Evolutionary conservation across 257 asterid species (phyloP).

Genomic region (Jacaranda mimosifolia): DNA sequence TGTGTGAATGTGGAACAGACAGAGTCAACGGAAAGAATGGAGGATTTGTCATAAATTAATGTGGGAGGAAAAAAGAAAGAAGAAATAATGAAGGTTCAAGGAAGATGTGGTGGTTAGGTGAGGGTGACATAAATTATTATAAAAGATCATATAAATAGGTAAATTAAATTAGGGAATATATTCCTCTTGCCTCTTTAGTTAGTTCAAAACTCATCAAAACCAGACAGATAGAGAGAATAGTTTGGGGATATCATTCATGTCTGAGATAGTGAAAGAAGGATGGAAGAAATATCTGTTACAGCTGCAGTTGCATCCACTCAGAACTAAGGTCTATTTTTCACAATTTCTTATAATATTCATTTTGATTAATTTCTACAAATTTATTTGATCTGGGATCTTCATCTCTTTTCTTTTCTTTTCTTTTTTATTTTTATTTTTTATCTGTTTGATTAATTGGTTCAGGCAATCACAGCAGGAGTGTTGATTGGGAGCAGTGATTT

Average conservation of each 20-base stretch:
- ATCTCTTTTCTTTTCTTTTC: not conserved
- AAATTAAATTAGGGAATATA: not conserved
- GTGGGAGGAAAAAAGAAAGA: not conserved
- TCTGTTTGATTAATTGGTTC: not conserved
- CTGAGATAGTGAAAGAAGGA: slow-evolving; percentile 40
- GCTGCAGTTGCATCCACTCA: slow-evolving; percentile 45
- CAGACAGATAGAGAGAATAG: not conserved
- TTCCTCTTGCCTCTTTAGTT: not conserved
- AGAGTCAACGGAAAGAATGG: not conserved
- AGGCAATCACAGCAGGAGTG: slow-evolving; percentile 51
- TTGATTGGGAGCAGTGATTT: slow-evolving; percentile 49
- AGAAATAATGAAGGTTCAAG: not conserved
- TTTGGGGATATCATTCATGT: slow-evolving; percentile 1
- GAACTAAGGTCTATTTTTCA: slow-evolving; percentile 41
- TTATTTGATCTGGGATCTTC: not conserved
- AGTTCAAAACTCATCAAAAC: not conserved
- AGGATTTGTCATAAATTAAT: not conserved
- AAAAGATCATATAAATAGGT: not conserved
- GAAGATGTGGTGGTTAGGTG: not conserved
- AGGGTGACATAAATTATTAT: not conserved
- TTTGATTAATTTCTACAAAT: not conserved
- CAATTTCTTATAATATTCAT: not conserved
- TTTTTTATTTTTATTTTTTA: not conserved
- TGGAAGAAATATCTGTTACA: slow-evolving; percentile 41
- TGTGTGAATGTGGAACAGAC: not conserved